A percentile compares a stretch with the other conserved stretches of the same genome.
These are phyloP conservation scores for Ilyonectria destructans DNA, from an alignment of 2,329 filamentous ascomycete genomes.

Conservation along the genomic window DNA sequence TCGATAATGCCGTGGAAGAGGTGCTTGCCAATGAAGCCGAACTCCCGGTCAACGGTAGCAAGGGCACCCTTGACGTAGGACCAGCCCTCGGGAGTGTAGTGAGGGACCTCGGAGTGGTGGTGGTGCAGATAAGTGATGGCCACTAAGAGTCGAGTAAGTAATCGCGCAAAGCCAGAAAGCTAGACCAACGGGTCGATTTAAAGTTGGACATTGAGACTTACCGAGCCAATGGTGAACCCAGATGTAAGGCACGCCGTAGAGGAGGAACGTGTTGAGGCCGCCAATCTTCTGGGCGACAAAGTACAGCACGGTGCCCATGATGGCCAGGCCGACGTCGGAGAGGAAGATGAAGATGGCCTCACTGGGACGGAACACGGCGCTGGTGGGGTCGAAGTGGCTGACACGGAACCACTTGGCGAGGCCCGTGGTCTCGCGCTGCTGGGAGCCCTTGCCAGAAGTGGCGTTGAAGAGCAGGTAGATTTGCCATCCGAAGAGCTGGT, in stretches of 20 bases:
- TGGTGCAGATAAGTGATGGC: slow-evolving; percentile 85
- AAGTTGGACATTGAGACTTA: slow-evolving; percentile 54
- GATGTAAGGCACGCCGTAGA: slow-evolving; percentile 77
- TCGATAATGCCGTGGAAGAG: slow-evolving; percentile 76
- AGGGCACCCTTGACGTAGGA: slow-evolving; percentile 74
- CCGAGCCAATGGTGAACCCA: slow-evolving; percentile 82
- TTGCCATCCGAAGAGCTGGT: slow-evolving; percentile 78
- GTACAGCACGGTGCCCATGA: slow-evolving; percentile 68
- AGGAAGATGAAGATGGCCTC: slow-evolving; percentile 72
- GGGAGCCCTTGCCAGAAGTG: slow-evolving; percentile 64
- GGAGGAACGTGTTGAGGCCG: slow-evolving; percentile 68
- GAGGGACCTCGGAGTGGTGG: slow-evolving; percentile 68
- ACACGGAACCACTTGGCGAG: slow-evolving; percentile 59
- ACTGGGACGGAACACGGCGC: slow-evolving; percentile 72
- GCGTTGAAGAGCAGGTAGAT: slow-evolving; percentile 75
- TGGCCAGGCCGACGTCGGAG: slow-evolving; percentile 73
- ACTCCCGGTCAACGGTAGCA: slow-evolving; percentile 75
- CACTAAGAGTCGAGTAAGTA: slow-evolving; percentile 59
- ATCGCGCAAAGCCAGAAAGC: not conserved
- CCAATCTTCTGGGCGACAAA: slow-evolving; percentile 69
- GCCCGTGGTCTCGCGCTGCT: slow-evolving; percentile 59
- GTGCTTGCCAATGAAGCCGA: slow-evolving; percentile 74
- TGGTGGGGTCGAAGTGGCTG: slow-evolving; percentile 75
- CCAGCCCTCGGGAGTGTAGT: slow-evolving; percentile 68
- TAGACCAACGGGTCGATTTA: not conserved